phyloP scores from a whole-genome alignment of 2,329 filamentous ascomycete species.

The Daldinia sp. region DNA sequence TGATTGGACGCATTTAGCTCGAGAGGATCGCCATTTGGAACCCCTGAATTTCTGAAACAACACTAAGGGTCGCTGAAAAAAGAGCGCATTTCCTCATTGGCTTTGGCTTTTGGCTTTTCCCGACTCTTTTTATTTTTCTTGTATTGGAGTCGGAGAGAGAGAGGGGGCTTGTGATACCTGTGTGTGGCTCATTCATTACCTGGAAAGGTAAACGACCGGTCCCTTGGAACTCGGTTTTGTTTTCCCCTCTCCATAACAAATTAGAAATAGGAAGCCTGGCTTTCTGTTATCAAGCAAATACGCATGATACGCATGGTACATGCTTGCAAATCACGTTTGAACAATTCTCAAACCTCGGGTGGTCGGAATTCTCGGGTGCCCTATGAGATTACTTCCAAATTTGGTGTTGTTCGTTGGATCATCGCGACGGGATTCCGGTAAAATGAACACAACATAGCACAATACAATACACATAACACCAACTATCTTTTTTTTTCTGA shows the following conservation, averaged over 20 bases:
- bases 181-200: neutral
- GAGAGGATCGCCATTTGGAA: constrained; percentile 41
- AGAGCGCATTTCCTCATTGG: constrained; percentile 31
- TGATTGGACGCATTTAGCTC: constrained; percentile 33
- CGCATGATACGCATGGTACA: neutral
- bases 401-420: neutral
- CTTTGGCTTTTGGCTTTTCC: neutral
- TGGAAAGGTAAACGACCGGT: neutral
- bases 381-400: constrained; percentile 1
- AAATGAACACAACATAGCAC: neutral
- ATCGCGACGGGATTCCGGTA: constrained; percentile 20
- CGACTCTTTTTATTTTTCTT: constrained; percentile 10
- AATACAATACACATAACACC: neutral
- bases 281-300: too few relatives aligned
- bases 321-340: constrained; percentile 9
- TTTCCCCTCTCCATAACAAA: neutral
- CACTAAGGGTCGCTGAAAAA: constrained; percentile 28
- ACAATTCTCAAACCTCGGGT: constrained; percentile 28
- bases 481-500: constrained; percentile 28
- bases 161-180: neutral
- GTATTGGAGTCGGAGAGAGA: neutral
- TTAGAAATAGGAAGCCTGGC: too few relatives aligned
- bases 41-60: constrained; percentile 40
- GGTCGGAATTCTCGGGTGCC: constrained; percentile 29
- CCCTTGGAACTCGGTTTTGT: neutral